Base-by-base conservation (phyloP, 78 protist genomes). In the Andalucia godoyi region DNA sequence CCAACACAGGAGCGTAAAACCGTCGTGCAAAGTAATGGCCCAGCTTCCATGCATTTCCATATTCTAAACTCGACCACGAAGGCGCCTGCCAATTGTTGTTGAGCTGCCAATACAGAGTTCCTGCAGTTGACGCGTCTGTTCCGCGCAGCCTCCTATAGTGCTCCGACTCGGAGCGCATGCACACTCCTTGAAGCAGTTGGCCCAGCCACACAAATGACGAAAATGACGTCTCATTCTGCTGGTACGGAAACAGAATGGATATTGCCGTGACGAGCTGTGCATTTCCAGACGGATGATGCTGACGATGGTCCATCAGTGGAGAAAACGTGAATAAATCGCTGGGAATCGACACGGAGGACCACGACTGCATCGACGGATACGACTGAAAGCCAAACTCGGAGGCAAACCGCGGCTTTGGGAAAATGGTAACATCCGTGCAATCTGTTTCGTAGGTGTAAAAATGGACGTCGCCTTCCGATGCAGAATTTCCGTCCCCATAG, bases 381-480 rank as follows among this genome's bases (percentile, higher is more conserved):
- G 83, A 64, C 66, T 88, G 94, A 33, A 77, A 80, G 2, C 94
- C 94, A 53, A 63, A 86, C 49, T 88, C 94, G 7, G 89, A 83
- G 1, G 58, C 68, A 55, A 87, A 87, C 46, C 90, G 49, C 5
- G 83, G 84, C 40, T 1, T 1, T 13, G 62, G 59, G 45, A 13
- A 74, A 5, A 6, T 65, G 34, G 66, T 72, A 17, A 72, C 38
- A 12, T 74, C 76, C 73, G 6, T 10, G 49, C 79, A 75, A 8
- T 75, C 62, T 30, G 30, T 3, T 32, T 9, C 15, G 49, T 77
- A 76, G 42, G 66, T 63, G 45, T 50, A 77, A 45, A 10, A 59
- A 45, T 79, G 83, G 15, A 75, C 25, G 68, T 79, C 84, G 37
- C 83, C 84, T 25, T 4, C 57, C 33, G 52, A 3, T 5, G 32